A percentile compares a stretch with the other conserved stretches of the same genome.
Evolutionary conservation across 2,329 filamentous ascomycete species (phyloP).

Genomic region (Apiospora sp.): DNA sequence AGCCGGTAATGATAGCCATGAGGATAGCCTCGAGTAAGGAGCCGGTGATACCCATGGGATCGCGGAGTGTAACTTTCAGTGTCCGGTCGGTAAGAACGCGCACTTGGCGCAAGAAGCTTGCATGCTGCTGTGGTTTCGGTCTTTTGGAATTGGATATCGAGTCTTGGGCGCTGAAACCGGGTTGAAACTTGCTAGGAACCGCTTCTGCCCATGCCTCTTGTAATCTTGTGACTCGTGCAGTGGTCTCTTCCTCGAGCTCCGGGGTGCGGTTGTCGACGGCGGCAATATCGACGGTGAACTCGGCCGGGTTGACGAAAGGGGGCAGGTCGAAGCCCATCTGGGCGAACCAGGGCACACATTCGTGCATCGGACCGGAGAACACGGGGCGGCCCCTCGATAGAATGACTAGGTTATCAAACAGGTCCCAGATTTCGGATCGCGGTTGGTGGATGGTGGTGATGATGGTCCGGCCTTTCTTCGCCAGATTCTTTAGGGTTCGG

Average conservation of each 20-base stretch:
- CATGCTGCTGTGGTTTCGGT: constrained; percentile 47
- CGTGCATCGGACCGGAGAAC: constrained; percentile 67
- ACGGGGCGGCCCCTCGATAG: constrained; percentile 72
- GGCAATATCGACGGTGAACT: constrained; percentile 77
- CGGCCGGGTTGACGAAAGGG: constrained; percentile 79
- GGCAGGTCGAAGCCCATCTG: constrained; percentile 67
- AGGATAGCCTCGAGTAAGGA: constrained; percentile 73
- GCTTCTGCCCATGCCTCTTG: constrained; percentile 65
- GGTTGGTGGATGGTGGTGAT: constrained; percentile 81
- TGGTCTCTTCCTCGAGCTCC: constrained; percentile 68
- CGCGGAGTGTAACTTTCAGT: constrained; percentile 75
- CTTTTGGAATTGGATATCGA: constrained; percentile 24
- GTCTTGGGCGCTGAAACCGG: constrained; percentile 31
- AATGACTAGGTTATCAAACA: constrained; percentile 77
- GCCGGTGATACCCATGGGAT: constrained; percentile 78
- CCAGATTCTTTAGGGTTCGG: constrained; percentile 72
- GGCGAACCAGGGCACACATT: constrained; percentile 71
- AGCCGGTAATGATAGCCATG: constrained; percentile 77
- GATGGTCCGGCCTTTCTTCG: constrained; percentile 73
- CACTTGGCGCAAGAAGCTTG: constrained; percentile 68
- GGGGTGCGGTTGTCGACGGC: constrained; percentile 76
- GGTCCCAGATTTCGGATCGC: constrained; percentile 79
- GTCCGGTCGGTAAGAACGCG: constrained; percentile 73
- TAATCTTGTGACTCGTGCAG: constrained; percentile 66
- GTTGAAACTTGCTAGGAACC: constrained; percentile 40